Evolutionary conservation across 2,329 filamentous ascomycete genomes (phyloP).

Genomic region (Sporothrix pallida): DNA sequence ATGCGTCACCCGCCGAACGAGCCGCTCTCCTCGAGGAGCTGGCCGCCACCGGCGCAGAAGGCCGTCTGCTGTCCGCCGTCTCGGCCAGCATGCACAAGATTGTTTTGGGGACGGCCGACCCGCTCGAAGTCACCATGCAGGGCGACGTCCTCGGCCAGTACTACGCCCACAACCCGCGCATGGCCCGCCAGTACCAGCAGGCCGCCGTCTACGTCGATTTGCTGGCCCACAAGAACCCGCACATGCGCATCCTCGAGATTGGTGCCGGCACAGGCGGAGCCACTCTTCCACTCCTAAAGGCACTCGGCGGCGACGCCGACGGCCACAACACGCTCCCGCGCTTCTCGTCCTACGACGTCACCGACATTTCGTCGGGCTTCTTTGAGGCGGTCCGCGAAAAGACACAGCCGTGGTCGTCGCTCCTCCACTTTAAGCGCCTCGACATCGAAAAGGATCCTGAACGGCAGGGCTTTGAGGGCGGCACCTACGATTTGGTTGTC

Average conservation of each 20-base stretch:
- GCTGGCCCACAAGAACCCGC: conserved; percentile 40
- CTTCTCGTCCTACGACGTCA: conserved; percentile 49
- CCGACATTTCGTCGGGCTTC: conserved; percentile 50
- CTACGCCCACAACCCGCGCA: conserved; percentile 38
- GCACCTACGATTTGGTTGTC: conserved; percentile 46
- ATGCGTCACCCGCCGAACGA: conserved; percentile 30
- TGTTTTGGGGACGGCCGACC: conserved; percentile 41
- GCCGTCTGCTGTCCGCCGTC: conserved; percentile 35
- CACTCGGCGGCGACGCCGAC: conserved; percentile 31
- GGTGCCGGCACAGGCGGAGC: conserved; percentile 46
- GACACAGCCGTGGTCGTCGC: conserved; percentile 39
- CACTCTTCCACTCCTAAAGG: conserved; percentile 39
- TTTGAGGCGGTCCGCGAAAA: conserved; percentile 47
- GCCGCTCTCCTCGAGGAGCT: conserved; percentile 27
- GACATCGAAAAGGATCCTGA: conserved; percentile 44
- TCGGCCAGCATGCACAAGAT: conserved; percentile 38
- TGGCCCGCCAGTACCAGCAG: conserved; percentile 39
- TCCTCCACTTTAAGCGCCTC: conserved; percentile 35
- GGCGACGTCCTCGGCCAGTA: conserved; percentile 39
- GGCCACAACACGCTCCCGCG: conserved; percentile 22
- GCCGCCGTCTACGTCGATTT: conserved; percentile 37
- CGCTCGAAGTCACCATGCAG: conserved; percentile 43
- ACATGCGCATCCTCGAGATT: conserved; percentile 47
- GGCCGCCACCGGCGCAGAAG: conserved; percentile 33
- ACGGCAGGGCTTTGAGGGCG: conserved; percentile 44